A percentile compares a stretch with the other conserved stretches of the same genome.
Conservation (phyloP, 495 filamentous ascomycete genomes). For the Neurospora sp. region DNA sequence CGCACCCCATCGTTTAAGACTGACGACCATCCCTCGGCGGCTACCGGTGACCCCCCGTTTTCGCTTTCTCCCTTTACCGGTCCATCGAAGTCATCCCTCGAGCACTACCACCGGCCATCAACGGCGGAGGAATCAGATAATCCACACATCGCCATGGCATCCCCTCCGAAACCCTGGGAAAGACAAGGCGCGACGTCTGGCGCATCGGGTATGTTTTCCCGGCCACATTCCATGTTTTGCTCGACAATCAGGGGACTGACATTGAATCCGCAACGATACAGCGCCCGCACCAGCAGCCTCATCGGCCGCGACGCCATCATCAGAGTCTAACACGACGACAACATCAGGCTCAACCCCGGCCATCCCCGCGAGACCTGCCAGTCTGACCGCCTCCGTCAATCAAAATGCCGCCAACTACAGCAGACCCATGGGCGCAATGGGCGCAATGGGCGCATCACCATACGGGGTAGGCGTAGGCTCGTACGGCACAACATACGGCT, state of each 20-base stretch:
- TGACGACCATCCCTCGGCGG: not conserved
- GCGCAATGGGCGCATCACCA: conserved; percentile 28
- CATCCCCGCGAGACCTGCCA: conserved; percentile 71
- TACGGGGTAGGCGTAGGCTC: conserved; percentile 44
- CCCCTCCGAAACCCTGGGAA: conserved; percentile 97
- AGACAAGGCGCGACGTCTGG: conserved; percentile 53
- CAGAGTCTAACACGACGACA: conserved; percentile 17
- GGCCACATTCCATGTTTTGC: conserved; percentile 4
- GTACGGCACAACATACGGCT: conserved; percentile 19
- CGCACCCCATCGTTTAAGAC: not conserved
- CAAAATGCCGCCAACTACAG: conserved; percentile 76
- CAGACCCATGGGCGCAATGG: conserved; percentile 19
- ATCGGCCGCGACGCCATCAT: not conserved
- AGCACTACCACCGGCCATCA: not conserved
- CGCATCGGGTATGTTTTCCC: conserved; percentile 36
- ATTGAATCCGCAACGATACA: not conserved
- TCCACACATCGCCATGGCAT: conserved; percentile 37
- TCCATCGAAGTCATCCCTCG: not conserved
- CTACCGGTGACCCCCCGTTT: not conserved
- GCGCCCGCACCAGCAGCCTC: not conserved
- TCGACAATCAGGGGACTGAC: not conserved
- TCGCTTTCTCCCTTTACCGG: not conserved
- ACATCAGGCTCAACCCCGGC: conserved; percentile 48
- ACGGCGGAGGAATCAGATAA: not conserved
- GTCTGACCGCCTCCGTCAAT: conserved; percentile 68